Evolutionary conservation across 495 filamentous ascomycete genomes (phyloP).

Genomic region (Choiromyces venosus): DNA sequence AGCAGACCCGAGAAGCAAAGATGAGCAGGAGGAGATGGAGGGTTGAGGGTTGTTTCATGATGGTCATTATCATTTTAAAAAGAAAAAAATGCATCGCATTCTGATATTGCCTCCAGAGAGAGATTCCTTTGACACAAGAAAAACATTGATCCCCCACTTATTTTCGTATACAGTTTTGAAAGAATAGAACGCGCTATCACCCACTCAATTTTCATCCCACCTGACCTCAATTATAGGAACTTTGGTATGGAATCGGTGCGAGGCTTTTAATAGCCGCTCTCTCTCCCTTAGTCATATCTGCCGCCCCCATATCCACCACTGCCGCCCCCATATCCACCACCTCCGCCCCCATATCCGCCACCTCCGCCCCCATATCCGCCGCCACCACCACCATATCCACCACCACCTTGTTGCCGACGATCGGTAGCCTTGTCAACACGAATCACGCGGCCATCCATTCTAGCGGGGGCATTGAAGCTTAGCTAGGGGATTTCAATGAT

Average conservation of each 20-base stretch:
- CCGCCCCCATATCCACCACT: conserved; percentile 13
- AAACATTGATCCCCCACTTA: neutral
- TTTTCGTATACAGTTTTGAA: neutral
- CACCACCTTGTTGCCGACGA: conserved; percentile 36
- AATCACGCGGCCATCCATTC: conserved; percentile 92
- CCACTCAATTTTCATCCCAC: neutral
- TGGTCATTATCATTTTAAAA: neutral
- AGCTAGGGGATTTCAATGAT: conserved; percentile 1
- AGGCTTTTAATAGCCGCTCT: neutral
- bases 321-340: conserved; percentile 8
- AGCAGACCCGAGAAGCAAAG: conserved; percentile 49
- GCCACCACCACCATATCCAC: conserved; percentile 7
- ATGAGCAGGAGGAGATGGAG: conserved; percentile 58
- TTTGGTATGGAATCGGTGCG: neutral
- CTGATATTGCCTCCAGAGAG: conserved; percentile 2
- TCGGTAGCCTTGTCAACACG: conserved; percentile 96
- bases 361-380: neutral
- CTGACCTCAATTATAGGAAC: neutral
- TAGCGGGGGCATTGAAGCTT: conserved; percentile 41
- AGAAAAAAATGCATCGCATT: neutral
- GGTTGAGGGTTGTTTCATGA: conserved; percentile 23
- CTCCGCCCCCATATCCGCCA: conserved; percentile 6
- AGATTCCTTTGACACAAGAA: neutral
- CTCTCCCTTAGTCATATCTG: neutral
- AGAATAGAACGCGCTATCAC: neutral